Conservation (phyloP, 139 green algal species). For the Closterium sp. region DNA sequence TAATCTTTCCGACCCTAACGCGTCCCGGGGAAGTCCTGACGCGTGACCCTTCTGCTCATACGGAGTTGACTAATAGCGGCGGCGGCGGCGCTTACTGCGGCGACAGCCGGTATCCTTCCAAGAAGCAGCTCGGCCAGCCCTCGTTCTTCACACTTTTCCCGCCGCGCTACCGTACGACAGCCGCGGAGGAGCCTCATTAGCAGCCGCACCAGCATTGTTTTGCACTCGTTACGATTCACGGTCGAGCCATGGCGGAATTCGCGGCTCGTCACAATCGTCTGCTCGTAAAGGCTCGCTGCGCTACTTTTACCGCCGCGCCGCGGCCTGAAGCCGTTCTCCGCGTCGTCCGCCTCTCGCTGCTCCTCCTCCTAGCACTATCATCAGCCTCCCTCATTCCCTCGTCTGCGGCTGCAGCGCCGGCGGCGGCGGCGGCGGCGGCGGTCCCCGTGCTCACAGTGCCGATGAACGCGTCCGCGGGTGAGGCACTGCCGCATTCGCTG, state of each 20-base stretch:
- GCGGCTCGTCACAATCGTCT: neutral
- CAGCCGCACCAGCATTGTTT: too few relatives aligned
- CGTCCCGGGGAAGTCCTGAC: too few relatives aligned
- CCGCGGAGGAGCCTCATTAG: too few relatives aligned
- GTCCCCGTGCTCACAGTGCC: conserved; percentile 26
- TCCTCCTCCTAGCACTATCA: neutral
- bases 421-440: conserved; percentile 14
- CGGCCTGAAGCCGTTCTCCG: neutral
- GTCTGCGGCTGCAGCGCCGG: neutral
- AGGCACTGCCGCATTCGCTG: neutral
- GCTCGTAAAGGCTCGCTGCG: neutral
- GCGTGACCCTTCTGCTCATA: too few relatives aligned
- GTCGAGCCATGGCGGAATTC: neutral
- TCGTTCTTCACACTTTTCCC: too few relatives aligned
- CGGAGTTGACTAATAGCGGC: too few relatives aligned
- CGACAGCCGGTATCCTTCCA: too few relatives aligned
- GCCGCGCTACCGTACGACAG: too few relatives aligned
- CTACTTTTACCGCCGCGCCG: too few relatives aligned
- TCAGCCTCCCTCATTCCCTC: neutral
- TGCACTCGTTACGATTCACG: neutral
- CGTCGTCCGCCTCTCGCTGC: neutral
- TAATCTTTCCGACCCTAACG: neutral
- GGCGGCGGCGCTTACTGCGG: too few relatives aligned
- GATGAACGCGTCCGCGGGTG: conserved; percentile 18
- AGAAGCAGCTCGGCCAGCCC: neutral